Base-by-base conservation (phyloP, 1,139 yeast genomes). In the Lodderomyces theae region DNA sequence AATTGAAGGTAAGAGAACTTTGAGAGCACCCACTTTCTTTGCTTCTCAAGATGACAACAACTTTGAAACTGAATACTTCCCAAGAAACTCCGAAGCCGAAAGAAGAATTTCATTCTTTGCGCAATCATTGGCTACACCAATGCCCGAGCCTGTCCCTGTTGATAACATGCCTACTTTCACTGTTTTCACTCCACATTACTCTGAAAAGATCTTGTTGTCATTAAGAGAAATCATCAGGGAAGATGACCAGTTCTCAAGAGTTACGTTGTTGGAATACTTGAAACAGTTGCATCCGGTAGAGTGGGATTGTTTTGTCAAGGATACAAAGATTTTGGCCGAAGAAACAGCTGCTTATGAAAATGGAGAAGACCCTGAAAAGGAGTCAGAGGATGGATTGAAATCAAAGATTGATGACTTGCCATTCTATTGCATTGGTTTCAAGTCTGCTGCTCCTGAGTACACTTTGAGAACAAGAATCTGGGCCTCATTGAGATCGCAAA, bases 161-260 rank as follows among this genome's bases (percentile, higher is more conserved):
- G 98, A 92, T 69, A 92, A 92, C 74, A 92, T 92, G 98, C 98
- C 98, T 48, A 92, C 97, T 10, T 92, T 92, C 64, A 89, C 97
- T 40, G 98, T 92, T 41, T 78, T 92, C 71, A 90, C 95, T 56
- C 98, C 98, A 63, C 98, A 92, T 65, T 92, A 92, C 72, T 82
- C 96, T 49, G 98, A 92, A 76, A 92, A 94, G 83, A 90, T 92
- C 56, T 77, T 92, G 61, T 74, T 92, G 48, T 89, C 97, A 31
- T 77, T 92, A 64, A 87, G 96, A 69, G 98, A 92, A 72, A 92
- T 92, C 68, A 92, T 92, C 60, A 88, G 97, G 67, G 98, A 92
- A 72, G 98, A 92, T 64, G 97, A 94, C 66, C 97, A 92, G 70
- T 90, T 87, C 67, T 88, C 98, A 23, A 86, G 97, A 69, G 97